Evolutionary conservation across 192 early-diverging fungal genomes (phyloP).

Genomic region (Polychytrium aggregatum): DNA sequence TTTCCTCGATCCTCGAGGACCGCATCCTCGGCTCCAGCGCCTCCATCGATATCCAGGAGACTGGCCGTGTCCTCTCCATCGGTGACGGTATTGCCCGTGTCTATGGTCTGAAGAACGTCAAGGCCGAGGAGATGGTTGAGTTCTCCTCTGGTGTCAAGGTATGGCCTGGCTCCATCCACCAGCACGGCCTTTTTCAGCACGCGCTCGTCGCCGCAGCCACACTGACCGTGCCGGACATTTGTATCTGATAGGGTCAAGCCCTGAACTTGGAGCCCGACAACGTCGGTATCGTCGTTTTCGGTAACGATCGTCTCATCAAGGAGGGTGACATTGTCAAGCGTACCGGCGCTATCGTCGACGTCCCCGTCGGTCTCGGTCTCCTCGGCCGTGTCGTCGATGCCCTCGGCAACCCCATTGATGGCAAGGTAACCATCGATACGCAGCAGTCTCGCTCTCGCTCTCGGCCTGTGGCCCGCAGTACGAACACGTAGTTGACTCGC

Average conservation of each 20-base stretch:
- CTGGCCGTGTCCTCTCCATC: conserved; percentile 96
- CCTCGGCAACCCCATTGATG: conserved; percentile 98
- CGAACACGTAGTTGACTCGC: not conserved
- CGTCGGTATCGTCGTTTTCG: conserved; percentile 99
- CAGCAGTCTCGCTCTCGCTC: not conserved
- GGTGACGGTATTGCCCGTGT: conserved; percentile 99
- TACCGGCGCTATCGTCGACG: conserved; percentile 97
- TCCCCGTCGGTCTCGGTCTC: conserved; percentile 88
- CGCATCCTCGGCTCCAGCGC: conserved; percentile 81
- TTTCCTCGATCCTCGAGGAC: conserved; percentile 95
- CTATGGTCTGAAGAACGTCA: conserved; percentile 93
- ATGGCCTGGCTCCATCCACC: not conserved
- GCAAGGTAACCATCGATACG: conserved; percentile 47
- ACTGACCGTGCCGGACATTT: not conserved
- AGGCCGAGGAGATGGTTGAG: conserved; percentile 99
- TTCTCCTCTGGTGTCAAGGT: conserved; percentile 98
- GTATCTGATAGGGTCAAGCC: conserved; percentile 77
- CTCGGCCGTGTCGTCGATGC: conserved; percentile 98
- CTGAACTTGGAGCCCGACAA: conserved; percentile 99
- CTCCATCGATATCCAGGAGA: conserved; percentile 89
- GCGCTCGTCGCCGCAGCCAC: too few species aligned
- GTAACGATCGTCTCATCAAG: conserved; percentile 99
- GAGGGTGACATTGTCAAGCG: conserved; percentile 99
- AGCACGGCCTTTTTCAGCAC: too few species aligned
- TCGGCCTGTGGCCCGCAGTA: not conserved